These are phyloP conservation scores for Leccinellum albellum DNA, from an alignment of 768 basidiomycete genomes.

Conservation along the genomic window DNA sequence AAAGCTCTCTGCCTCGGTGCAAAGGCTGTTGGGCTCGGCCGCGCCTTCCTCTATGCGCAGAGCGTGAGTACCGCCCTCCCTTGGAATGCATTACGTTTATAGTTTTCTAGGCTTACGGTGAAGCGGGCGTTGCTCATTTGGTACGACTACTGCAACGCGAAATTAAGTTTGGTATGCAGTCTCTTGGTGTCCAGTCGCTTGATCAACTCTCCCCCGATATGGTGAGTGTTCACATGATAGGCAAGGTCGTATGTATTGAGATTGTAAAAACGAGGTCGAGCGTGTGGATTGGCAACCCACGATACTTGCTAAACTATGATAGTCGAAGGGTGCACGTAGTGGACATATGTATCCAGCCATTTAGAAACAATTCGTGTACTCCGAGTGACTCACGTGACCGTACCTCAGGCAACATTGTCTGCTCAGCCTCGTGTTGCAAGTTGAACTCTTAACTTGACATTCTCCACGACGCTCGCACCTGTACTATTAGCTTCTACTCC, in stretches of 20 bases:
- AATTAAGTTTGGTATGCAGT: constrained; percentile 71
- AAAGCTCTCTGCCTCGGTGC: constrained; percentile 92
- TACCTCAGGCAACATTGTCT: not conserved
- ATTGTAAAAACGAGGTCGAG: constrained; percentile 43
- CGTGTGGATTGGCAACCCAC: constrained; percentile 64
- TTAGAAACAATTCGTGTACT: not conserved
- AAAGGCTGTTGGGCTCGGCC: constrained; percentile 78
- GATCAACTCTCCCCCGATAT: constrained; percentile 69
- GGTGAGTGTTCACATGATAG: constrained; percentile 39
- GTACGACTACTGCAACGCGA: constrained; percentile 71
- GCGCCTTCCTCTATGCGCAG: constrained; percentile 83
- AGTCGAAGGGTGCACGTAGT: not conserved
- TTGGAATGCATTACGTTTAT: constrained; percentile 4
- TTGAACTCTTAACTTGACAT: constrained; percentile 6
- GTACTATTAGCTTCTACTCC: not conserved
- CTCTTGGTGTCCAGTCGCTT: constrained; percentile 65
- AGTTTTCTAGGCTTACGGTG: constrained; percentile 62
- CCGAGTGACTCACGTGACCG: constrained; percentile 18
- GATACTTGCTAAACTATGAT: constrained; percentile 23
- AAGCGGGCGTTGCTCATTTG: constrained; percentile 62
- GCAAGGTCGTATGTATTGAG: not conserved
- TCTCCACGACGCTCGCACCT: not conserved
- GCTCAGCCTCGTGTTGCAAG: constrained; percentile 8
- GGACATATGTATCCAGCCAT: not conserved
- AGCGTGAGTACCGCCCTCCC: constrained; percentile 47